Conservation (phyloP, 805 yeast species). For the Yarrowia phangngaensis region DNA sequence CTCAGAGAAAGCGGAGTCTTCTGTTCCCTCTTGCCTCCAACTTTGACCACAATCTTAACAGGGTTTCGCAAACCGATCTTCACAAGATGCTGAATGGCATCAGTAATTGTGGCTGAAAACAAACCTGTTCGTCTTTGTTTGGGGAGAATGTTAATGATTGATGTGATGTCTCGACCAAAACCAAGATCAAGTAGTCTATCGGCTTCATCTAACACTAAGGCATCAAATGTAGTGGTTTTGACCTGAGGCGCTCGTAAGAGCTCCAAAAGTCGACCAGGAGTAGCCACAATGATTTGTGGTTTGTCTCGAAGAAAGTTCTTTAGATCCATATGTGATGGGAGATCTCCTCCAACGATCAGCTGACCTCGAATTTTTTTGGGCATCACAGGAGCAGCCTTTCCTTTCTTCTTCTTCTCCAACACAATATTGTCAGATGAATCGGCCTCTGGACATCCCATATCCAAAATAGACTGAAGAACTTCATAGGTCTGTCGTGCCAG, state of each 20-base stretch:
- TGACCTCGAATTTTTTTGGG: constrained; percentile 36
- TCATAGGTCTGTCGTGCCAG: constrained; percentile 52
- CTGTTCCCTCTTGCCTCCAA: constrained; percentile 34
- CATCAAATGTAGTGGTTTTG: constrained; percentile 60
- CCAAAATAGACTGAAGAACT: constrained; percentile 60
- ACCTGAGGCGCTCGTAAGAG: constrained; percentile 57
- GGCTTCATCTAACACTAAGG: constrained; percentile 86
- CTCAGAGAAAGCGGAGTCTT: constrained; percentile 60
- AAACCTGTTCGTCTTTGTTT: constrained; percentile 90
- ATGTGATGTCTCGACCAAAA: constrained; percentile 72
- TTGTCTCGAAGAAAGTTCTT: constrained; percentile 49
- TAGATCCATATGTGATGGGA: constrained; percentile 58
- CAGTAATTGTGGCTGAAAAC: constrained; percentile 87
- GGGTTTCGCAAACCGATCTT: constrained; percentile 92
- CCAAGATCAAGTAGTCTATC: constrained; percentile 79
- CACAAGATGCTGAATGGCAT: constrained; percentile 74
- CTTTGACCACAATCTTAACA: constrained; percentile 72
- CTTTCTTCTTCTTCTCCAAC: constrained; percentile 26
- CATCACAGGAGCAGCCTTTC: constrained; percentile 19
- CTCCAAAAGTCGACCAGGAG: constrained; percentile 78
- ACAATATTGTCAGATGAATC: constrained; percentile 35
- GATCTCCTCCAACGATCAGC: constrained; percentile 43
- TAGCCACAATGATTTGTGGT: constrained; percentile 87
- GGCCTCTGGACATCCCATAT: constrained; percentile 50
- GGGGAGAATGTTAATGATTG: constrained; percentile 69